Conservation (phyloP, 805 yeast species). For the Pichia heedii region DNA sequence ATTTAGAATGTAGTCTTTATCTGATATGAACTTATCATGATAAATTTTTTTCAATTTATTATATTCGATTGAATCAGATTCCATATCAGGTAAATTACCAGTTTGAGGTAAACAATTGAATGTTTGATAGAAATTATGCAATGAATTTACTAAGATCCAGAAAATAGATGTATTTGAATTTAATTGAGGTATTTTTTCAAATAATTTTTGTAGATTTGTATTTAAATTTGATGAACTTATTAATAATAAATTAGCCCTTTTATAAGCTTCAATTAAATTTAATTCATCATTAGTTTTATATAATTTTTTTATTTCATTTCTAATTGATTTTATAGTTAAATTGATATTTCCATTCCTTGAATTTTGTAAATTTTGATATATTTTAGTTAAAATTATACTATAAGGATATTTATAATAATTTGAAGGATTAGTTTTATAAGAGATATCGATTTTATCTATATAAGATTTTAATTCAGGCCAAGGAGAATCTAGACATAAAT, state of each 20-base stretch:
- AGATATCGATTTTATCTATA: conserved; percentile 43
- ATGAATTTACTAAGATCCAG: conserved; percentile 55
- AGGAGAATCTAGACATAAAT: conserved; percentile 56
- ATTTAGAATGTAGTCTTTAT: conserved; percentile 33
- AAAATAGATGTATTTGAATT: conserved; percentile 30
- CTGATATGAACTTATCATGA: conserved; percentile 42
- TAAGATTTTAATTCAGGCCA: conserved; percentile 59
- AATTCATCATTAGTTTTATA: conserved; percentile 23
- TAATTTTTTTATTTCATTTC: conserved; percentile 11
- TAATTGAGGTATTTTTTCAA: conserved; percentile 12
- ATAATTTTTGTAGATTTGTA: conserved; percentile 17
- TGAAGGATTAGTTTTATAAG: conserved; percentile 32
- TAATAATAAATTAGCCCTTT: conserved; percentile 38
- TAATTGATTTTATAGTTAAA: conserved; percentile 17
- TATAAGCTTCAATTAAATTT: conserved; percentile 26
- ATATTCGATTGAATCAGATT: conserved; percentile 59
- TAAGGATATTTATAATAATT: conserved; percentile 60
- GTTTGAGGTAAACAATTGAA: conserved; percentile 50
- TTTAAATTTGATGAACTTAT: conserved; percentile 29
- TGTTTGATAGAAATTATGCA: conserved; percentile 39
- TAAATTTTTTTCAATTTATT: conserved; percentile 51
- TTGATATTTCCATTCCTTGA: background rate
- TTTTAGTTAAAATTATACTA: conserved; percentile 50
- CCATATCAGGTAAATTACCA: conserved; percentile 84
- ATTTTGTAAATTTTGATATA: conserved; percentile 34